Base-by-base conservation (phyloP, 192 early-diverging fungal genomes). In the Coemansia sp. region DNA sequence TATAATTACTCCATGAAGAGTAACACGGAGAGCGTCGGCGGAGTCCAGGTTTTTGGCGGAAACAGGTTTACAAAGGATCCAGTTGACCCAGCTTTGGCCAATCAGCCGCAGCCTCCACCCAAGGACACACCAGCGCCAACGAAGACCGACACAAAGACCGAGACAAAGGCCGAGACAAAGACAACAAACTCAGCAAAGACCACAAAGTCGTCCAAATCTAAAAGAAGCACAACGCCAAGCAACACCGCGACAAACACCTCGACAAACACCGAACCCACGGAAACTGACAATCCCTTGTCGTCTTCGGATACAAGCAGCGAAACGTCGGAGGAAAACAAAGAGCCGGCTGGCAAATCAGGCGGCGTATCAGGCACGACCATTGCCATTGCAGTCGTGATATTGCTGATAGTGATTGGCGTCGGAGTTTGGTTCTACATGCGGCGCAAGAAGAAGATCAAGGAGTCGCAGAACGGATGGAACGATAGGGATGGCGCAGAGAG, bases 41-140 rank as follows among this genome's bases (percentile, higher is more conserved):
- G 68, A 17, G 64, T 79, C 1, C 39, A 49, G 19, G 40, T 79
- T 24, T 74, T 79, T 64, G 40, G 40, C 9, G 77, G 77, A 3
- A 58, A 79, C 37, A 39, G 59, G 19, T 79, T 70, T 62, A 39
- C 68, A 2, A 63, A 74, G 45, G 67, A 79, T 27, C 67, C 71
- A 3, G 64, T 41, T 40, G 56, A 65, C 8, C 43, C 67, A 0
- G 39, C 59, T 2, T 54, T 67, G 20, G 65, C 36, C 31, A 36
- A 60, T 6, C 42, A 56, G 4, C 36, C 42, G n/a, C 42, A 20
- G 8, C 31, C 17, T 11, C 31, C 45, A 9, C 53, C 49, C 22
- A 38, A 11, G 15, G 29, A 59, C 5, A 12, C 60, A 1, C 25
- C 20, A 0, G 1, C 42, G 22, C 12, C 53, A 11, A 54, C 25